Evolutionary conservation across 768 basidiomycete genomes (phyloP), one percentile per base, ranked within the genome.

Genomic region (Panellus pusillus): DNA sequence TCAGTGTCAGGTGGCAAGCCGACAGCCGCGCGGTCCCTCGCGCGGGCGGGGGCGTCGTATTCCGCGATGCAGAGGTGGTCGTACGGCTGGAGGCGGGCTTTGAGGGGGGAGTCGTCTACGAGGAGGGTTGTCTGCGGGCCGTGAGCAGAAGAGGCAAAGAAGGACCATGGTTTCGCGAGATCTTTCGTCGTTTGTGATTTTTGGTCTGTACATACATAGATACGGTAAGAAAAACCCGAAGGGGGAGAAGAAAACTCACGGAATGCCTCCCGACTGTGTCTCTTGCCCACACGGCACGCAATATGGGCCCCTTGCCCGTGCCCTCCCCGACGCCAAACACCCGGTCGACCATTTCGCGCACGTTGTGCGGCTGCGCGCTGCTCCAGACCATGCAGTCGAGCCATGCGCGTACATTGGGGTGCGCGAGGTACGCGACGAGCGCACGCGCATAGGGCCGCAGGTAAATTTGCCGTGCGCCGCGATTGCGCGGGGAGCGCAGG

Each of bases 51-150:
- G 2, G 67, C 71, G 13, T 75, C 72, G 64, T 91, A 93, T 64
- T 91, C 90, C 9, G 71, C 75, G 58, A 93, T 78, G 63, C 86
- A 89, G 18, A 93, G 70, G 63, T 93, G 91, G 64, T 90, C 93
- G 72, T 80, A 88, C 0, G 91, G 91, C 63, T 93, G 91, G 14
- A 87, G 72, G 27, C 72, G 76, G 0, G 79, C 81, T 58, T 81
- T 83, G 24, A 71, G 70, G 1, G 77, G 87, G 2, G 79, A 81
- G 61, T 83, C 81, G 57, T 81, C 81, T 12, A 83, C 69, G 15
- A 61, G 59, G 37, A 61, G 55, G 0, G 59, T 61, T 40, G 59
- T 44, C 38, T 58, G 12, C 18, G 47, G 44, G 42, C 32, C 50
- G 51, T 44, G 57, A 8, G 27, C 19, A 20, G 35, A 45, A 44